A percentile compares a stretch with the other conserved stretches of the same genome.
phyloP scores from a whole-genome alignment of 2,329 filamentous ascomycete genomes.

The Aspergillus sp. region DNA sequence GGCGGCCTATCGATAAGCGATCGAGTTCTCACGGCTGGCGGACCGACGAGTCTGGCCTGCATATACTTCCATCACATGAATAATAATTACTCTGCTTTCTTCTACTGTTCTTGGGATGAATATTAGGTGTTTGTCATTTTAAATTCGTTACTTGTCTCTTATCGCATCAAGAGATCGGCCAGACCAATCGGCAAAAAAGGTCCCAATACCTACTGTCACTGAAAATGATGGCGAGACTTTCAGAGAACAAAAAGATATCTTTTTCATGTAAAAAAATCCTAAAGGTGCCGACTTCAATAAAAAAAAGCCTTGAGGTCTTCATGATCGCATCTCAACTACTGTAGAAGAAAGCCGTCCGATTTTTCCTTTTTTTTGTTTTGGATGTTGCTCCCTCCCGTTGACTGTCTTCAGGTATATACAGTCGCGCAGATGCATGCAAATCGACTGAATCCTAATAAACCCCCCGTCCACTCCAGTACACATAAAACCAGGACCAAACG shows the following conservation, averaged over 20 bases:
- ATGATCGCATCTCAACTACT: constrained; percentile 45
- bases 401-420: constrained; percentile 41
- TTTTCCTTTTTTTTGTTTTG: constrained; percentile 33
- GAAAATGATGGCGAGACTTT: not conserved
- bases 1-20: constrained; percentile 35
- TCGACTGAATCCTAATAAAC: constrained; percentile 42
- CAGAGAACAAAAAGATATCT: constrained; percentile 15
- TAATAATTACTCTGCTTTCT: not conserved
- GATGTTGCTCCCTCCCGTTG: constrained; percentile 37
- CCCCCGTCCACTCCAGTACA: constrained; percentile 43
- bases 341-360: constrained; percentile 40
- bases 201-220: constrained; percentile 1
- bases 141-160: not conserved
- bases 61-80: not conserved
- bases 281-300: constrained; percentile 21
- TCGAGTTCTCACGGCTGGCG: not conserved
- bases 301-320: constrained; percentile 31
- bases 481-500: constrained; percentile 41
- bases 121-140: not conserved
- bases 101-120: no score
- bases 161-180: not conserved
- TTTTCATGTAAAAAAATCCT: constrained; percentile 22
- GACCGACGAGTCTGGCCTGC: not conserved
- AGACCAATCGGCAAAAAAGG: not conserved
- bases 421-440: constrained; percentile 42